Evolutionary conservation across 1,284 basidiomycete genomes (phyloP).

Genomic region (Singerocomus inundabilis): DNA sequence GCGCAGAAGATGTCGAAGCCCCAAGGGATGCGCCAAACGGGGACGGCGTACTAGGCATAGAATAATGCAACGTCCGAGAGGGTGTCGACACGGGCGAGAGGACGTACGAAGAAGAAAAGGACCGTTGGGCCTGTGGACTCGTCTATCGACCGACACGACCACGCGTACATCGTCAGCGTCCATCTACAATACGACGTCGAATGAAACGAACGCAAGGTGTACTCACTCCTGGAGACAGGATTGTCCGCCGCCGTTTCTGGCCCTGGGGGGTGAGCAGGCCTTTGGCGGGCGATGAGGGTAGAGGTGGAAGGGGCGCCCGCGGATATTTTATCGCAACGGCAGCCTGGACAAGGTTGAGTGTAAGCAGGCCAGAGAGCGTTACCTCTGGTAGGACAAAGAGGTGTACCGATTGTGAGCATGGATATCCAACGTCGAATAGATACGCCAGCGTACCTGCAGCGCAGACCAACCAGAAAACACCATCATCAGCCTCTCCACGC

Average conservation of each 20-base stretch:
- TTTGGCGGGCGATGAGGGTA: constrained; percentile 39
- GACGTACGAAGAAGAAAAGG: constrained; percentile 50
- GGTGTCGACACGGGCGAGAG: constrained; percentile 53
- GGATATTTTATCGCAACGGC: constrained; percentile 55
- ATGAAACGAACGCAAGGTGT: neutral
- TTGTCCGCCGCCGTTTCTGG: constrained; percentile 36
- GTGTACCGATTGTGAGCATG: neutral
- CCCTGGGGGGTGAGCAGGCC: constrained; percentile 36
- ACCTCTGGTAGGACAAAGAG: constrained; percentile 39
- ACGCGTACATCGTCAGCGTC: neutral
- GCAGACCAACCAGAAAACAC: constrained; percentile 20
- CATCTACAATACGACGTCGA: neutral
- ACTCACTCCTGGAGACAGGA: constrained; percentile 49
- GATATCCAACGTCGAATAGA: neutral
- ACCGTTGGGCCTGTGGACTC: constrained; percentile 53
- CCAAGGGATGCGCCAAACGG: constrained; percentile 36
- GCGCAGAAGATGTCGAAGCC: constrained; percentile 36
- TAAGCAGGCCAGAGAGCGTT: constrained; percentile 39
- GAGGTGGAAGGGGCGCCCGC: constrained; percentile 40
- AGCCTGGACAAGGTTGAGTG: constrained; percentile 52
- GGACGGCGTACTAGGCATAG: constrained; percentile 38
- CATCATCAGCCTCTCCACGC: constrained; percentile 16
- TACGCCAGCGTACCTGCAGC: constrained; percentile 19
- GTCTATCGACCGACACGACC: constrained; percentile 33
- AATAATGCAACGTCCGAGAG: constrained; percentile 42